Evolutionary conservation across 75 land plant species (phyloP).

Genomic region (Larix kaempferi): DNA sequence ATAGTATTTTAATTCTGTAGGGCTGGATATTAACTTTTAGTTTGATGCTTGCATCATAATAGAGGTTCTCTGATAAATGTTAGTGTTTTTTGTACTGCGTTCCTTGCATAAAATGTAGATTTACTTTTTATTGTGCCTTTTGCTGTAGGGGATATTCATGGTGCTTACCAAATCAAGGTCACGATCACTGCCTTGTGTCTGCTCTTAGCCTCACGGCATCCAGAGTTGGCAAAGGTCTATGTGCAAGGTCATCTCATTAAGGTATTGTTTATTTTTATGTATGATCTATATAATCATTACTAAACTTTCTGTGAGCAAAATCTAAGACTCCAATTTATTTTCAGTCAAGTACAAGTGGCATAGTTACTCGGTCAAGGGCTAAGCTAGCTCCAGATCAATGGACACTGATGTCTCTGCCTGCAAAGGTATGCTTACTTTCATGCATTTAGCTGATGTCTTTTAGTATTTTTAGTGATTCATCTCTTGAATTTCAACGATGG

Average conservation of each 20-base stretch:
- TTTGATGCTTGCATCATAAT: background rate
- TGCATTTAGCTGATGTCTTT: background rate
- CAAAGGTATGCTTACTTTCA: constrained; percentile 53
- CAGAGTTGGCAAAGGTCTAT: constrained; percentile 56
- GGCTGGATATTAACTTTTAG: background rate
- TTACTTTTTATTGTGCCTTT: background rate
- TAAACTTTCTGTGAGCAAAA: background rate
- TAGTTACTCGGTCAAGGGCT: constrained; percentile 86
- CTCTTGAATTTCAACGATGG: background rate
- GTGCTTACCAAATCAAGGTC: constrained; percentile 92
- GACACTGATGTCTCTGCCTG: constrained; percentile 68
- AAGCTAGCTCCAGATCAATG: constrained; percentile 85
- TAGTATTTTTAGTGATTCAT: background rate
- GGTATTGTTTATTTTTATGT: constrained; percentile 29
- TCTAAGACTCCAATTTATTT: constrained; percentile 8
- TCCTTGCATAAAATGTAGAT: background rate
- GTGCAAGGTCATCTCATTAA: constrained; percentile 85
- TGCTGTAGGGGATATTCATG: constrained; percentile 83
- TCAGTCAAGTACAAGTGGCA: constrained; percentile 63
- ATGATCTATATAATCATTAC: background rate
- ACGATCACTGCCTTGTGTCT: constrained; percentile 91
- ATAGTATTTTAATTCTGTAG: background rate
- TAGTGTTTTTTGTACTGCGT: background rate
- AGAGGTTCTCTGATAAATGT: background rate
- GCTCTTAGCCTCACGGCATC: constrained; percentile 67